phyloP scores from a whole-genome alignment of 768 basidiomycete genomes.

The Rossbeevera mucosa region DNA sequence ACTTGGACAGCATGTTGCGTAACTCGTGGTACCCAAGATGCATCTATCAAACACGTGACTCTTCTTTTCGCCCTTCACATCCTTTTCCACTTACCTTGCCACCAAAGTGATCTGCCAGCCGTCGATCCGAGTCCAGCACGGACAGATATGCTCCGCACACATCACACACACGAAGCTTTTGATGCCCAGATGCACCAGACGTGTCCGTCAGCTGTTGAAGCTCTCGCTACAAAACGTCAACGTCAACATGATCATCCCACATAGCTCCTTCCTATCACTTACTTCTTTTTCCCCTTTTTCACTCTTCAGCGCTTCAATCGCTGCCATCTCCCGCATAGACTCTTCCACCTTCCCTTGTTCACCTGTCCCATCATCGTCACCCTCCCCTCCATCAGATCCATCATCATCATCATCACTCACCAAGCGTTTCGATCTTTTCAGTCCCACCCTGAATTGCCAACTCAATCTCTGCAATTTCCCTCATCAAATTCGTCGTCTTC shows the following conservation, averaged over 20 bases:
- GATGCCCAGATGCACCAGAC: conserved; percentile 98
- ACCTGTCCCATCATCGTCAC: conserved; percentile 45
- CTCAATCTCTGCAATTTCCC: conserved; percentile 99
- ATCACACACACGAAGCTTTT: conserved; percentile 99
- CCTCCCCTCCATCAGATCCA: background rate
- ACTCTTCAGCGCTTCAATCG: conserved; percentile 94
- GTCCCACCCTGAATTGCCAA: conserved; percentile 98
- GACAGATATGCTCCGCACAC: conserved; percentile 99
- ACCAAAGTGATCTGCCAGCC: conserved; percentile 98
- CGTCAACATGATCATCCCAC: no score
- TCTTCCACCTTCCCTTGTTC: conserved; percentile 99
- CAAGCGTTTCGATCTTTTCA: conserved; percentile 93
- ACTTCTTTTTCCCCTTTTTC: conserved; percentile 97
- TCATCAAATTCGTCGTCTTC: conserved; percentile 98
- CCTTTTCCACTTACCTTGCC: conserved; percentile 85
- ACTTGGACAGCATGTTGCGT: conserved; percentile 87
- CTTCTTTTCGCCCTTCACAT: conserved; percentile 22
- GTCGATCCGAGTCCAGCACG: conserved; percentile 95
- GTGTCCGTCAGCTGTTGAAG: conserved; percentile 95
- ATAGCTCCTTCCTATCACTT: no score
- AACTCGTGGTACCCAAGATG: conserved; percentile 98
- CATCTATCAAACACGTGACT: conserved; percentile 61
- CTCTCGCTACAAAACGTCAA: conserved; percentile 58
- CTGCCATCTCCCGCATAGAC: conserved; percentile 95
- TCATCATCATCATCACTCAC: conserved; percentile 38